Evolutionary conservation across 177 flowering plant genomes (phyloP), one percentile per base, ranked within the genome.

Genomic region (Vitis hybrid): DNA sequence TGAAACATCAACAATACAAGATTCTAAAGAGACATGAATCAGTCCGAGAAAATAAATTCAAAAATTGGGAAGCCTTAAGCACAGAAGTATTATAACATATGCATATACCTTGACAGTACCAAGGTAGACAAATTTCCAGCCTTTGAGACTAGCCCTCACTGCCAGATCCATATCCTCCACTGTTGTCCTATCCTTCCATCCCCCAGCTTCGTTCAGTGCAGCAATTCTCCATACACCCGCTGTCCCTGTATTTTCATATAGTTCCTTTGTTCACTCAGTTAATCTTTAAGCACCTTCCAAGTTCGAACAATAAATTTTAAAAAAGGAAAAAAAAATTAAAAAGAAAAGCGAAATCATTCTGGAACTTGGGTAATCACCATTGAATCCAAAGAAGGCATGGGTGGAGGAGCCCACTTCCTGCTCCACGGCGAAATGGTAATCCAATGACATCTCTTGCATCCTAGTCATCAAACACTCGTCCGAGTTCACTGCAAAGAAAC

Each of bases 141-240:
- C 98, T 67, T 85, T 89, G 51, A 93, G 91, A 81, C 93, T 87
- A 2, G 97, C 98, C n/a, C 98, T 77, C 2, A 92, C 98, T 11
- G 98, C 96, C 70, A 92, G 71, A 67, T 92, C 98, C 98, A 93
- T 93, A 68, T 93, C 97, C 72, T 92, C 97, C 65, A 93, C 98
- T 0, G 97, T 93, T 33, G 98, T 93, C 70, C 98, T 74, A 68
- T 90, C 96, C 72, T 91, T 93, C 98, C 98, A 93, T 11, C 97
- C 98, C 53, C 98, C 98, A 0, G 97, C 94, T 76, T 93, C 98
- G 21, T 87, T 80, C 1, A 93, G 62, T 15, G 97, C 92, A 2
- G 90, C 75, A 58, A 91, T 87, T 68, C 98, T 84, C 98, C 98
- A 93, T 4, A 93, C 90, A n/a, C 98, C 98, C 0, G 97, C 98